Percentiles rank a stretch among this genome's conserved stretches.
Conservation (phyloP, 768 basidiomycete genomes). For the Pisolithus orientalis region DNA sequence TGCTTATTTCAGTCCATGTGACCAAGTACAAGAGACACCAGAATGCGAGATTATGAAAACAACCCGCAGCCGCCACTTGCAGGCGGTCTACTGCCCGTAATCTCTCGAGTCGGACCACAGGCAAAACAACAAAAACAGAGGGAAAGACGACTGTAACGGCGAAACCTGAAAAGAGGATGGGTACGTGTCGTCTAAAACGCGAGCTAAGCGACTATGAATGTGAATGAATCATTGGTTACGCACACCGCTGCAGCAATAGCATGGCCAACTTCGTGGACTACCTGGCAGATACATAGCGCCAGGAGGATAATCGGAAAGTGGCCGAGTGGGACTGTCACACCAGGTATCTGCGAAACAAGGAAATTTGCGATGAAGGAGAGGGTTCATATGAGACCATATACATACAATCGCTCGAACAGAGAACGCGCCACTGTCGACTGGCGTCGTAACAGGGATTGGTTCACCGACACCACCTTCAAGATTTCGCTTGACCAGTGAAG, state of each 20-base stretch:
- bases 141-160: slow-evolving; percentile 62
- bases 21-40: slow-evolving; percentile 41
- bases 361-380: background rate
- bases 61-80: slow-evolving; percentile 67
- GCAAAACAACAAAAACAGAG: slow-evolving; percentile 67
- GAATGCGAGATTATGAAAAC: slow-evolving; percentile 70
- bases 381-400: background rate
- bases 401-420: slow-evolving; percentile 29
- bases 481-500: slow-evolving; percentile 12
- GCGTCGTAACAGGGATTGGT: background rate
- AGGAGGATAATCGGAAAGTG: slow-evolving; percentile 63
- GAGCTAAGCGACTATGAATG: slow-evolving; percentile 1
- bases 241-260: slow-evolving; percentile 71
- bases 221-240: slow-evolving; percentile 18
- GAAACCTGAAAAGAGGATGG: slow-evolving; percentile 54
- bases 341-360: slow-evolving; percentile 56
- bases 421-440: slow-evolving; percentile 1
- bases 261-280: slow-evolving; percentile 80
- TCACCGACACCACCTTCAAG: background rate
- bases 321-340: slow-evolving; percentile 69
- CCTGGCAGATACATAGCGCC: slow-evolving; percentile 56
- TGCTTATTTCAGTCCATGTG: slow-evolving; percentile 27
- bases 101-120: slow-evolving; percentile 33
- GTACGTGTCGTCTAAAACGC: slow-evolving; percentile 51
- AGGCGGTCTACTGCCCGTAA: slow-evolving; percentile 38